A percentile compares a stretch with the other conserved stretches of the same genome.
These are phyloP conservation scores for Neoboletus subvelutipes DNA, from an alignment of 768 basidiomycete genomes.

Conservation along the genomic window DNA sequence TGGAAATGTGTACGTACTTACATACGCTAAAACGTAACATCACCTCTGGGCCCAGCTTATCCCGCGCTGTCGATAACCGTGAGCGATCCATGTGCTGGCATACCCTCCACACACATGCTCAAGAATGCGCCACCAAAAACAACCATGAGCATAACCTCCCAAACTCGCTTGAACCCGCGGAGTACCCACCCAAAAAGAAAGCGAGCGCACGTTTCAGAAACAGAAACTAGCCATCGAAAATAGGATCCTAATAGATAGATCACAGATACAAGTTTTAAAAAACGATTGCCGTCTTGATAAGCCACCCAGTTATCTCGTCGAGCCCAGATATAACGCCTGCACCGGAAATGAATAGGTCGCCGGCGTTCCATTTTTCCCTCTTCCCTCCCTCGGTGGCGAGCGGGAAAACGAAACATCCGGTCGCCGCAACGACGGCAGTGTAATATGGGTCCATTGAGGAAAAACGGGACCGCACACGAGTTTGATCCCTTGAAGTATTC, in stretches of 20 bases:
- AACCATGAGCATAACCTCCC: not conserved
- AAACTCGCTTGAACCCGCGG: not conserved
- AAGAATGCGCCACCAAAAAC: not conserved
- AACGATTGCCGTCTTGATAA: constrained; percentile 1
- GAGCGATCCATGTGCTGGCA: not conserved
- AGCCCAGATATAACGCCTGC: constrained; percentile 1
- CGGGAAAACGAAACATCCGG: not conserved
- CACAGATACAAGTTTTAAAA: not conserved
- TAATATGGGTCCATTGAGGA: not conserved
- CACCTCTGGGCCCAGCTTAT: too few species aligned
- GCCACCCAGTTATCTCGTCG: not conserved
- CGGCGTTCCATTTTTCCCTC: not conserved
- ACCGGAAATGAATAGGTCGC: not conserved
- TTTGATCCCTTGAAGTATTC: not conserved
- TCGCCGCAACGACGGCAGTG: not conserved
- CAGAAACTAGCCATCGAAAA: not conserved
- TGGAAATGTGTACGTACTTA: not conserved
- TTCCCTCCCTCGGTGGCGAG: constrained; percentile 2
- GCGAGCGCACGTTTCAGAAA: not conserved
- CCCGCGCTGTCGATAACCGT: not conserved
- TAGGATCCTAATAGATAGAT: not conserved
- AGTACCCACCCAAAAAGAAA: not conserved
- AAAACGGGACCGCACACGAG: not conserved
- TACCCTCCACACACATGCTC: not conserved
- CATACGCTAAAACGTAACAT: too few species aligned